These are phyloP conservation scores for Pseudopyricularia cyperi DNA, from an alignment of 2,329 filamentous ascomycete species.

Conservation along the genomic window DNA sequence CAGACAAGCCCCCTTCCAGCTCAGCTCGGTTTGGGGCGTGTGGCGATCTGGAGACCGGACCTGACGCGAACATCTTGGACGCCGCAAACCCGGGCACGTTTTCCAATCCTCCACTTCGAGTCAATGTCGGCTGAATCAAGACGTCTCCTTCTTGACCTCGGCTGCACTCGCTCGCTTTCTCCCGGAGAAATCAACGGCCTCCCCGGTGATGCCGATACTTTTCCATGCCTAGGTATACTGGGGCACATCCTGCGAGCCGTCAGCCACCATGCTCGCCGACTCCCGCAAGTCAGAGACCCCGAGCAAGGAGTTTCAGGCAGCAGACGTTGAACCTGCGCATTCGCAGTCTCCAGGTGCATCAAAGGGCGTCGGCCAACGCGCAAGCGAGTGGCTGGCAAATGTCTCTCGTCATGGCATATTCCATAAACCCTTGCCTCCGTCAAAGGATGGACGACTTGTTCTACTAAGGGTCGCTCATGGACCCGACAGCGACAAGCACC, in stretches of 20 bases:
- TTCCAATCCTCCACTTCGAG: too few species aligned
- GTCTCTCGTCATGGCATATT: background rate
- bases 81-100: too few species aligned
- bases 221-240: background rate
- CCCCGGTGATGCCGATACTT: background rate
- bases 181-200: background rate
- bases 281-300: background rate
- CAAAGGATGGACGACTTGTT: slow-evolving; percentile 14
- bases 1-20: too few species aligned
- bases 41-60: too few species aligned
- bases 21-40: too few species aligned
- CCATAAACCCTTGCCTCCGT: slow-evolving; percentile 10
- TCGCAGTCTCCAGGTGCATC: background rate
- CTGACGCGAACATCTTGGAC: too few species aligned
- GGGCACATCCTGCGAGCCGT: background rate
- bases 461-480: slow-evolving; percentile 7
- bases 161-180: background rate
- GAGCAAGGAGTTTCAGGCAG: background rate
- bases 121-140: background rate
- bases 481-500: slow-evolving; percentile 17
- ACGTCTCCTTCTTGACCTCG: background rate
- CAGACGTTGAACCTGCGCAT: background rate
- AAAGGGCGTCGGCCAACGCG: slow-evolving; percentile 1
- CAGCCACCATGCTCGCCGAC: background rate
- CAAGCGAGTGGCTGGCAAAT: background rate